phyloP scores from a whole-genome alignment of 192 early-diverging fungal genomes.

The Ambispora gerdemannii region DNA sequence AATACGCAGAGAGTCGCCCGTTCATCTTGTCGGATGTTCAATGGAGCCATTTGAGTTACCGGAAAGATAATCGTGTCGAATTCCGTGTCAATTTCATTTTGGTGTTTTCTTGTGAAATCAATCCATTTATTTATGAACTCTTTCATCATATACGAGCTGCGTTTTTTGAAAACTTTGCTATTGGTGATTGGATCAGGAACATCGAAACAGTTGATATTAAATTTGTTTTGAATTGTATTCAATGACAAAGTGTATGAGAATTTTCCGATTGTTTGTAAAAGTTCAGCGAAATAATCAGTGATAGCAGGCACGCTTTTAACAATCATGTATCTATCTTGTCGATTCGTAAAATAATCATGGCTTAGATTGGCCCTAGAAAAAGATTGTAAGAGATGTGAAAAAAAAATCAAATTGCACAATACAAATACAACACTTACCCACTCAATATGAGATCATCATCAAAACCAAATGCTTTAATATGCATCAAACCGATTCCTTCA shows the following conservation, averaged over 20 bases:
- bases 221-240: conserved; percentile 19
- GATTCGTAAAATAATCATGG: conserved; percentile 89
- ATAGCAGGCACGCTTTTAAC: conserved; percentile 56
- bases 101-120: conserved; percentile 17
- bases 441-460: conserved; percentile 81
- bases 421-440: conserved; percentile 50
- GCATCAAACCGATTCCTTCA: conserved; percentile 91
- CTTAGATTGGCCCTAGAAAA: conserved; percentile 82
- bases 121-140: conserved; percentile 52
- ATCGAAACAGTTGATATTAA: conserved; percentile 28
- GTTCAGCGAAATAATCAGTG: conserved; percentile 65
- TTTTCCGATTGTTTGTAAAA: conserved; percentile 58
- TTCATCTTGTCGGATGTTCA: conserved; percentile 80
- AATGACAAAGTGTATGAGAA: conserved; percentile 57
- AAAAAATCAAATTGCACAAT: not conserved
- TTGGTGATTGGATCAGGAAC: conserved; percentile 58
- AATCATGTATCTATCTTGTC: conserved; percentile 92
- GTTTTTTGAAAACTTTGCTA: conserved; percentile 52
- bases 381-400: too few species aligned
- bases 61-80: conserved; percentile 73
- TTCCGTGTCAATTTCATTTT: not conserved
- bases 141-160: conserved; percentile 48
- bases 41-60: conserved; percentile 81
- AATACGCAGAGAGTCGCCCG: conserved; percentile 60
- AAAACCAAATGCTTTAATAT: conserved; percentile 90